Evolutionary conservation across 2,329 filamentous ascomycete genomes (phyloP).

Genomic region (Paramyrothecium roridum): DNA sequence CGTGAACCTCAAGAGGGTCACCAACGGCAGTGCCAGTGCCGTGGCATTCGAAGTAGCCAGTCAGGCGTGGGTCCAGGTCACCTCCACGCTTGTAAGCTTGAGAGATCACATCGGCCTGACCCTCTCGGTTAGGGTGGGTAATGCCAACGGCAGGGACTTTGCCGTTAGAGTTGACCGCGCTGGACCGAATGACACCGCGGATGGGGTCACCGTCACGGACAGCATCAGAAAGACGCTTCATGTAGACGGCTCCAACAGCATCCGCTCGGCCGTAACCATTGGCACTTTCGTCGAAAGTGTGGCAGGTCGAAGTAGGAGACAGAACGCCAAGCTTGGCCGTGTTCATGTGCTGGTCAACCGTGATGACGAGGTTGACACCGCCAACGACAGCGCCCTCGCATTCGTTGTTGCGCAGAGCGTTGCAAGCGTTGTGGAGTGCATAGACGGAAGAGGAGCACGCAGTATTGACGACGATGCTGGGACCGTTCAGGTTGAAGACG

Average conservation of each 20-base stretch:
- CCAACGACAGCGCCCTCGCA: slow-evolving; percentile 30
- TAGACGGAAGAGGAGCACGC: slow-evolving; percentile 33
- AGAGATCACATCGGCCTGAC: slow-evolving; percentile 13
- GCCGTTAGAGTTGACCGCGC: slow-evolving; percentile 16
- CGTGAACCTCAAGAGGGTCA: slow-evolving; percentile 36
- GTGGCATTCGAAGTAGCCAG: slow-evolving; percentile 14
- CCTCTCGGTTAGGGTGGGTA: slow-evolving; percentile 15
- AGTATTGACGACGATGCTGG: slow-evolving; percentile 26
- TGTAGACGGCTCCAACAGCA: slow-evolving; percentile 22
- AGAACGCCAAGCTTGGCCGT: slow-evolving; percentile 13
- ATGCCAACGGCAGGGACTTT: slow-evolving; percentile 15
- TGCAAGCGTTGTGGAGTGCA: slow-evolving; percentile 13
- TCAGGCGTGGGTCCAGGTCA: slow-evolving; percentile 9
- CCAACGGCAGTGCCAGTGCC: slow-evolving; percentile 35
- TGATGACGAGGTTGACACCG: slow-evolving; percentile 30
- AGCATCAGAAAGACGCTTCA: slow-evolving; percentile 27
- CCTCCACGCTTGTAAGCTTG: slow-evolving; percentile 10
- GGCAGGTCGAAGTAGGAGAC: slow-evolving; percentile 18
- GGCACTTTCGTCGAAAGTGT: slow-evolving; percentile 27
- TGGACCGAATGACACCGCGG: slow-evolving; percentile 16
- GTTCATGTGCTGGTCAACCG: slow-evolving; percentile 13
- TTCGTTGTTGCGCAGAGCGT: slow-evolving; percentile 26
- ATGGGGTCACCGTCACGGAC: slow-evolving; percentile 17
- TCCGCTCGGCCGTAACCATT: slow-evolving; percentile 31
- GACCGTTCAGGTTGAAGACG: slow-evolving; percentile 31